Evolutionary conservation across 2,329 filamentous ascomycete genomes (phyloP), one percentile per base, ranked within the genome.

Genomic region (Fusarium sarcochroum): DNA sequence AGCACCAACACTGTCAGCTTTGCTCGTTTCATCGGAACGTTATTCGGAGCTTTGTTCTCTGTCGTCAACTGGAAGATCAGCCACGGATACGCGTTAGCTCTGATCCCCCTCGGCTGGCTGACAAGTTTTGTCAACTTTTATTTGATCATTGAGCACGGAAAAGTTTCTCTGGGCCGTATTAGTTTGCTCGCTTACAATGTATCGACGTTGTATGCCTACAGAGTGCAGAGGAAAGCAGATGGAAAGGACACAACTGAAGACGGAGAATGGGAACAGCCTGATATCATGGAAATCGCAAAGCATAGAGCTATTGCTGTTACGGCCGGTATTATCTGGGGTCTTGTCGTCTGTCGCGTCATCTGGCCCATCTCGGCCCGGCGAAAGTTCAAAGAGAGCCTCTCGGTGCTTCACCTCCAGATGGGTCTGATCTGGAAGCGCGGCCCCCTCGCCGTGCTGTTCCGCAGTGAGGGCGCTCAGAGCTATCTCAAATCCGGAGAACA

Each of bases 111-210:
- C 35, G 94, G 96, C 17, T 94, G 92, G 87, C 73, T 94, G 1
- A 90, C 97, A 69, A 90, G 93, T 7, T 85, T 94, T 15, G 90
- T 90, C 74, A 96, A 93, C 70, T 97, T 97, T 72, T 97, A 94
- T 78, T 90, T 98, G 72, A 97, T 97, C 63, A 83, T 98, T 27
- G 92, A 91, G 17, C 86, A 89, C 72, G 90, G 91, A n/a, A 94
- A 95, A 76, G 94, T 92, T 0, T 93, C 95, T 0, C 90, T 98
- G 79, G 95, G 94, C 17, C 90, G 96, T 32, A 98, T 98, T 74
- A 97, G 97, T 63, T 88, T 99, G 73, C 87, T 99, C 20, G 97
- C 95, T 0, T 99, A 98, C 83, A 99, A 99, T 74, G 90, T 99
- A 35, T 95, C 93, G 7, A 93, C 93, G 3, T 85, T 99, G 2